A percentile compares a stretch with the other conserved stretches of the same genome.
Conservation (phyloP, 306 rosid species). For the Gastrolobium bilobum region DNA sequence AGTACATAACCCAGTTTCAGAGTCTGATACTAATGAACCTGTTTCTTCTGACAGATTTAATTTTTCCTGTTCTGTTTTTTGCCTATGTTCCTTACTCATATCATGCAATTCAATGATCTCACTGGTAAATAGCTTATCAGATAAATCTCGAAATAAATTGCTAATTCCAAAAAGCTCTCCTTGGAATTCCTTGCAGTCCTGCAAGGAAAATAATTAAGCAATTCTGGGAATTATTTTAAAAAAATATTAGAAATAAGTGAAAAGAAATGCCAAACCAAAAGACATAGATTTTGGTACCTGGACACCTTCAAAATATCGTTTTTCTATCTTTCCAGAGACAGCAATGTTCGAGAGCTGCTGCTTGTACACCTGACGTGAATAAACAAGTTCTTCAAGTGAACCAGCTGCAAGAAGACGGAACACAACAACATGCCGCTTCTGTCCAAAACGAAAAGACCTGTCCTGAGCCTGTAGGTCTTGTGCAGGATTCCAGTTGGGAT, state of each 20-base stretch:
- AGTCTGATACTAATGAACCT: conserved; percentile 41
- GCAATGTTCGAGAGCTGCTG: conserved; percentile 96
- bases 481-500: conserved; percentile 99
- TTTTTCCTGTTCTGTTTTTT: conserved; percentile 40
- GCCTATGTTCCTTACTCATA: conserved; percentile 46
- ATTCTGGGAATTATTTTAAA: conserved; percentile 6
- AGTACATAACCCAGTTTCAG: conserved; percentile 51
- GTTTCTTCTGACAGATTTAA: conserved; percentile 54
- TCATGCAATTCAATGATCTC: conserved; percentile 78
- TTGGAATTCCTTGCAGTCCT: conserved; percentile 93
- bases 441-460: conserved; percentile 95
- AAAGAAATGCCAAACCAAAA: conserved; percentile 36
- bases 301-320: conserved; percentile 96
- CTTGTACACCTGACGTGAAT: conserved; percentile 95
- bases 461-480: conserved; percentile 98
- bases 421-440: conserved; percentile 90
- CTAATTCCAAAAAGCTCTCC: conserved; percentile 96
- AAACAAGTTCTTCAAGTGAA: conserved; percentile 92
- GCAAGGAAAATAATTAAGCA: conserved; percentile 38
- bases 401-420: conserved; percentile 95
- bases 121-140: conserved; percentile 86
- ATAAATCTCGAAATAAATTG: conserved; percentile 90
- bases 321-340: conserved; percentile 93
- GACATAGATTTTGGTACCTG: conserved; percentile 65
- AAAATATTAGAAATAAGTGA: not conserved